phyloP scores from a whole-genome alignment of 805 yeast species.

The Debaryomyces tyrocola region DNA sequence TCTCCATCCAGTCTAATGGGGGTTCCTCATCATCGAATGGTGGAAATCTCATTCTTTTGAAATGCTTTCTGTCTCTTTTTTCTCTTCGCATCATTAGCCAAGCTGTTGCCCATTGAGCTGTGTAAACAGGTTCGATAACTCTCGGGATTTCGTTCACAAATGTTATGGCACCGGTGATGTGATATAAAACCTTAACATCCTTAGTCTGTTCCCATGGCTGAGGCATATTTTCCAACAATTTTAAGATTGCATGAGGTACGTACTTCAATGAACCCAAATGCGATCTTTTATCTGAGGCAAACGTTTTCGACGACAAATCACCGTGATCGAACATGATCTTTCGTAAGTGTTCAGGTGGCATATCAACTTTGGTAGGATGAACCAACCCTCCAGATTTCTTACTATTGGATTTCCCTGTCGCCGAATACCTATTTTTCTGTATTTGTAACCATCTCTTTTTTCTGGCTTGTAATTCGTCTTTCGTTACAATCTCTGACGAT shows the following conservation, averaged over 20 bases:
- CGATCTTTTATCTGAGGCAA: slow-evolving; percentile 81
- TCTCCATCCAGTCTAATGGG: slow-evolving; percentile 79
- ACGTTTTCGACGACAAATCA: slow-evolving; percentile 76
- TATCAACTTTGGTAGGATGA: slow-evolving; percentile 65
- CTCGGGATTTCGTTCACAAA: slow-evolving; percentile 91
- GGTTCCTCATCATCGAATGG: slow-evolving; percentile 98
- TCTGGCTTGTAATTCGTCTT: slow-evolving; percentile 21
- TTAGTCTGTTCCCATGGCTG: slow-evolving; percentile 95
- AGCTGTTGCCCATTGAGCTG: slow-evolving; percentile 93
- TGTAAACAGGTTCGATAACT: slow-evolving; percentile 87
- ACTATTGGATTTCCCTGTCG: slow-evolving; percentile 10
- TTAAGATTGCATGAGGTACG: slow-evolving; percentile 92
- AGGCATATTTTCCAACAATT: slow-evolving; percentile 93
- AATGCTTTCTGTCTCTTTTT: slow-evolving; percentile 85
- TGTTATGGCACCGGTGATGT: slow-evolving; percentile 89
- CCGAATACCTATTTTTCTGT: slow-evolving; percentile 56
- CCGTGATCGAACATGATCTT: slow-evolving; percentile 82
- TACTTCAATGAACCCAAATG: slow-evolving; percentile 89
- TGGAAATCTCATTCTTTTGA: slow-evolving; percentile 90
- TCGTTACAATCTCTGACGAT: neutral
- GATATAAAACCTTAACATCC: slow-evolving; percentile 87
- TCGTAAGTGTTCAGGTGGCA: slow-evolving; percentile 93
- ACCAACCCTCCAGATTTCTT: slow-evolving; percentile 45
- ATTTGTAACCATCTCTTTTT: slow-evolving; percentile 60
- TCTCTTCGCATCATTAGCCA: slow-evolving; percentile 95